Percentiles rank a stretch among this genome's conserved stretches.
Evolutionary conservation across 805 yeast species (phyloP).

Genomic region (Candida gorgasii): DNA sequence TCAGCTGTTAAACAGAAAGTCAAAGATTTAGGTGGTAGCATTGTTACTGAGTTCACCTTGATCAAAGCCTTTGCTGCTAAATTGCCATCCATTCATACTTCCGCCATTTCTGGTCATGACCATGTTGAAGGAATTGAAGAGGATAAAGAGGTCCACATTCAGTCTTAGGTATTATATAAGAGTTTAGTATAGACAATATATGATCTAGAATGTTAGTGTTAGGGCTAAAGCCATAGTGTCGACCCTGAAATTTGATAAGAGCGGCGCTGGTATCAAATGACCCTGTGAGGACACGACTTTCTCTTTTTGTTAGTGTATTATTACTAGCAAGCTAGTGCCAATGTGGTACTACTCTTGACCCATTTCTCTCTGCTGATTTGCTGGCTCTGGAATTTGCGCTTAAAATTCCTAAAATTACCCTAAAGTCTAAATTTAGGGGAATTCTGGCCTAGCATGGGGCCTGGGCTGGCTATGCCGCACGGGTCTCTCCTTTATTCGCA

Average conservation of each 20-base stretch:
- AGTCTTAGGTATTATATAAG: conserved; percentile 10
- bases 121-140: conserved; percentile 64
- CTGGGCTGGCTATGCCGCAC: neutral
- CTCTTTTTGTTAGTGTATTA: too few relatives aligned
- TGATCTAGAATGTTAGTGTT: conserved; percentile 7
- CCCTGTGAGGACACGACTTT: neutral
- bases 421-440: too few relatives aligned
- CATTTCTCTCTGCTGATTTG: too few relatives aligned
- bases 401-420: too few relatives aligned
- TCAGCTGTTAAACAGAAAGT: conserved; percentile 48
- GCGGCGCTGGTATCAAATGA: neutral
- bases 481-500: conserved; percentile 4
- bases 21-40: conserved; percentile 56
- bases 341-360: too few relatives aligned
- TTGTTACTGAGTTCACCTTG: conserved; percentile 60
- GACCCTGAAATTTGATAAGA: neutral
- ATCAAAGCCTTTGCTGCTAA: conserved; percentile 68
- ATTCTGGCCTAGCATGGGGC: neutral
- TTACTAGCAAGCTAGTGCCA: too few relatives aligned
- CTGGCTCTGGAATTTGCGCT: too few relatives aligned
- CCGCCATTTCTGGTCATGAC: conserved; percentile 47
- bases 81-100: conserved; percentile 55
- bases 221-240: too few relatives aligned
- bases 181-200: neutral
- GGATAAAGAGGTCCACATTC: conserved; percentile 62